Percentiles rank a stretch among this genome's conserved stretches.
Evolutionary conservation across 148 eudicot genomes (phyloP).

Genomic region (Limonium bicolor): DNA sequence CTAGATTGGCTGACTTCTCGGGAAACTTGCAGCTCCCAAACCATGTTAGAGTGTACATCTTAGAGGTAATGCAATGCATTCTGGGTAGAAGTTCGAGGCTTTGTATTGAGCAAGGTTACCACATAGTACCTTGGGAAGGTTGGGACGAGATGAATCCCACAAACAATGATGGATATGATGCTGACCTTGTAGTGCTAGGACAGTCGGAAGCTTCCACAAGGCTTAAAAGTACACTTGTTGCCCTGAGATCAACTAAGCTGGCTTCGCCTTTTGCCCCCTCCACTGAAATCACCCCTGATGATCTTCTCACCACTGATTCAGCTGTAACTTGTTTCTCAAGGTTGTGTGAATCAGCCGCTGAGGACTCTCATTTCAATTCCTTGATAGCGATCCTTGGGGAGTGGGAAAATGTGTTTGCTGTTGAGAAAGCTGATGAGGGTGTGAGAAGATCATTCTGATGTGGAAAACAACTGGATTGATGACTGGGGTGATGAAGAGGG

Average conservation of each 20-base stretch:
- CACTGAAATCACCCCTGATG: constrained; percentile 48
- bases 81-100: constrained; percentile 26
- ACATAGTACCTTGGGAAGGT: constrained; percentile 71
- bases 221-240: constrained; percentile 60
- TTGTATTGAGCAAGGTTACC: constrained; percentile 22
- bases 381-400: constrained; percentile 51
- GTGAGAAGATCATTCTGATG: no score
- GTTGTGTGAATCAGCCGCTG: constrained; percentile 36
- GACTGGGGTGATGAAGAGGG: constrained; percentile 94
- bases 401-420: no score
- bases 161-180: constrained; percentile 13
- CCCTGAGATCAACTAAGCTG: constrained; percentile 68
- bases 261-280: constrained; percentile 44
- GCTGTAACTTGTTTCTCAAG: constrained; percentile 67
- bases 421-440: no score
- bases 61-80: constrained; percentile 80
- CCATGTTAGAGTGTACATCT: constrained; percentile 53
- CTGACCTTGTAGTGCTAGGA: constrained; percentile 12
- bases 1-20: constrained; percentile 60
- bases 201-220: constrained; percentile 42
- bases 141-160: constrained; percentile 39
- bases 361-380: constrained; percentile 37
- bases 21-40: constrained; percentile 64
- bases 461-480: no score
- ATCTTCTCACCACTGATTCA: constrained; percentile 52